Percentiles rank a stretch among this genome's conserved stretches.
phyloP scores from a whole-genome alignment of 83 land plant species.

The Picea abies region DNA sequence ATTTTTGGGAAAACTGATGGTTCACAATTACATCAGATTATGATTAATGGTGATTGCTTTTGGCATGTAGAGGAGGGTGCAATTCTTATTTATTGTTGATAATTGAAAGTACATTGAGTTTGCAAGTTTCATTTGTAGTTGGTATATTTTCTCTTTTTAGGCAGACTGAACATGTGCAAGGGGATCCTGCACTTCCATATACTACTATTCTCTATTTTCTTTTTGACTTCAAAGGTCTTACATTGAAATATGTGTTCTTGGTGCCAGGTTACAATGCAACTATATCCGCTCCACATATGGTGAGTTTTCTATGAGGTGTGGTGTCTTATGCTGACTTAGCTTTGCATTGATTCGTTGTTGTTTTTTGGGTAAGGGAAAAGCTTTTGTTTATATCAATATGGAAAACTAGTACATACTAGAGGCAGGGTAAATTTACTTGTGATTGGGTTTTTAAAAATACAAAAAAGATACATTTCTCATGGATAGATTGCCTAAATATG shows the following conservation, averaged over 20 bases:
- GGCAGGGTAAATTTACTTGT: too few relatives aligned
- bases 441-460: too few relatives aligned
- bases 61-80: too few relatives aligned
- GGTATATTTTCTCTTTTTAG: neutral
- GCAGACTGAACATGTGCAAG: neutral
- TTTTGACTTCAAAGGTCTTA: neutral
- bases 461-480: too few relatives aligned
- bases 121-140: neutral
- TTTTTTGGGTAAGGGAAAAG: neutral
- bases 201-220: neutral
- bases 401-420: too few relatives aligned
- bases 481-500: too few relatives aligned
- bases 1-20: too few relatives aligned
- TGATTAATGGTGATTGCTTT: too few relatives aligned
- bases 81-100: too few relatives aligned
- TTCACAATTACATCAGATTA: too few relatives aligned
- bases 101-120: too few relatives aligned
- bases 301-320: slow-evolving; percentile 6
- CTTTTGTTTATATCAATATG: too few relatives aligned
- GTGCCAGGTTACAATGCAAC: slow-evolving; percentile 75
- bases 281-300: slow-evolving; percentile 91
- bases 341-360: neutral
- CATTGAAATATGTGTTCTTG: neutral
- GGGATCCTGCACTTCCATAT: neutral
- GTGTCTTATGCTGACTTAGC: neutral